Evolutionary conservation across 2,329 filamentous ascomycete species (phyloP).

Genomic region (Aspergillus versicolor): DNA sequence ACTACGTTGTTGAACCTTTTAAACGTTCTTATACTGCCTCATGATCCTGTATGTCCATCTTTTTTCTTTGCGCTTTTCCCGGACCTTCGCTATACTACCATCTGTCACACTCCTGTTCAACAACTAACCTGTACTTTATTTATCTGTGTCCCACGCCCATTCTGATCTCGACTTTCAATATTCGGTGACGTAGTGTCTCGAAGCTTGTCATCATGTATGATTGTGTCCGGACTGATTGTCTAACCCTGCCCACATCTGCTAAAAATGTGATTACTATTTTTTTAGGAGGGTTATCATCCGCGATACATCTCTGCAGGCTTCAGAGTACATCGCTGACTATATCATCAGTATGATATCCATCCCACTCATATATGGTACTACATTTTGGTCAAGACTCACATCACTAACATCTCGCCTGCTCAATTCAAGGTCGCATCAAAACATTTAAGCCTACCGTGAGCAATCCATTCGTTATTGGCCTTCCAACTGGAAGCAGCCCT

Average conservation of each 20-base stretch:
- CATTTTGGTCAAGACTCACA: neutral
- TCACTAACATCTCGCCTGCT: neutral
- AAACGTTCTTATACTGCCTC: neutral
- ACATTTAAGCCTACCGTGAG: constrained; percentile 69
- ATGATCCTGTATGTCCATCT: neutral
- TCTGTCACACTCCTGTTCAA: neutral
- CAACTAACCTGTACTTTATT: neutral
- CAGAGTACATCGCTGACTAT: constrained; percentile 76
- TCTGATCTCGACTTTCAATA: neutral
- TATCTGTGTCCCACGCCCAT: constrained; percentile 3
- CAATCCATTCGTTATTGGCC: constrained; percentile 76
- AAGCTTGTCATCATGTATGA: constrained; percentile 26
- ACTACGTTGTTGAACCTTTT: constrained; percentile 2
- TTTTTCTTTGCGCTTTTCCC: neutral
- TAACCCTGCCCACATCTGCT: constrained; percentile 1
- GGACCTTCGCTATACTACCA: neutral
- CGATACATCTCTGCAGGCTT: constrained; percentile 67
- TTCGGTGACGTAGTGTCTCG: constrained; percentile 28
- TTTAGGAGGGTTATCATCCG: constrained; percentile 80
- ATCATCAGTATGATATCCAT: constrained; percentile 60
- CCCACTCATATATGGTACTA: neutral
- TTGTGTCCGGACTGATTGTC: neutral
- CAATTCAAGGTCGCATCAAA: constrained; percentile 67
- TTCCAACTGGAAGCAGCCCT: constrained; percentile 81
- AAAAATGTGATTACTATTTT: constrained; percentile 4